Percentiles rank a stretch among this genome's conserved stretches.
These are phyloP conservation scores for Vitis hybrid DNA, from an alignment of 177 flowering plant species.

Conservation along the genomic window DNA sequence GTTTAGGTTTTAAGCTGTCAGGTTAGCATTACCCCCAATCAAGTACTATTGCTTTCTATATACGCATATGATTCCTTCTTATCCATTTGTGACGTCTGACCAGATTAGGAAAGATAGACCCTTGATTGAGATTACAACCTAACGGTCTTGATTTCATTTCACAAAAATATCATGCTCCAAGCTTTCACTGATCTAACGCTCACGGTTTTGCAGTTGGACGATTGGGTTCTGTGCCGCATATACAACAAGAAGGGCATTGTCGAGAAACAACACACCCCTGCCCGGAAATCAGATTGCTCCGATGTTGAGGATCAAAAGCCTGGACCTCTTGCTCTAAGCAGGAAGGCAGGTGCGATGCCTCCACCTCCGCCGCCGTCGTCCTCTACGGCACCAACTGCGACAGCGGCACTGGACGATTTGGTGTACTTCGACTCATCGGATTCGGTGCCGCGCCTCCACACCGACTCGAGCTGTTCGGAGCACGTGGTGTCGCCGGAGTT, in stretches of 20 bases:
- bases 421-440: constrained; percentile 65
- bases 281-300: constrained; percentile 1
- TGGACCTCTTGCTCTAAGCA: constrained; percentile 8
- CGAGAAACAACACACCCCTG: constrained; percentile 38
- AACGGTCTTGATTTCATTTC: background rate
- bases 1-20: background rate
- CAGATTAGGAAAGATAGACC: background rate
- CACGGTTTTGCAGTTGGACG: constrained; percentile 67
- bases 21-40: background rate
- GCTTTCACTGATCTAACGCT: constrained; percentile 3
- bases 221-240: constrained; percentile 95
- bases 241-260: constrained; percentile 87
- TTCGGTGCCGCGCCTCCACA: constrained; percentile 66
- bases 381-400: constrained; percentile 5
- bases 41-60: constrained; percentile 1
- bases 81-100: constrained; percentile 10
- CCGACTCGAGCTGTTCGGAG: constrained; percentile 93
- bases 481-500: constrained; percentile 76
- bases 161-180: background rate
- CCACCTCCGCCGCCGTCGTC: constrained; percentile 17
- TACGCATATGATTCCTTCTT: constrained; percentile 20
- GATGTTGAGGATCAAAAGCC: constrained; percentile 57
- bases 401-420: constrained; percentile 32
- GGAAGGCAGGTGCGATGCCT: background rate
- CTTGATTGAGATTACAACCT: background rate